Evolutionary conservation across 2,329 filamentous ascomycete genomes (phyloP).

Genomic region (Pestalotiopsis sp.): DNA sequence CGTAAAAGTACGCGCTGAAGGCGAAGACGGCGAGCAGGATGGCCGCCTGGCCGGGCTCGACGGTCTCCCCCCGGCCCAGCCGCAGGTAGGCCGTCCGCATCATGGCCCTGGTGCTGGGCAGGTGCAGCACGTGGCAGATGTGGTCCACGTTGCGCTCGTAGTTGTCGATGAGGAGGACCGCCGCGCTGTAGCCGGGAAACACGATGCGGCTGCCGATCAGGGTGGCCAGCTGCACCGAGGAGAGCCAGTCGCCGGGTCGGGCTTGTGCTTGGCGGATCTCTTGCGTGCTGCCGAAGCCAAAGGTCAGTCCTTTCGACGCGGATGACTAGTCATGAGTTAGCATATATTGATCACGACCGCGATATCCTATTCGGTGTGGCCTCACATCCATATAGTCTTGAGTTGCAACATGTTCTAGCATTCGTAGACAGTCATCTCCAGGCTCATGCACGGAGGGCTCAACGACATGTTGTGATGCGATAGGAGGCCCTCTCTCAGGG

Average conservation of each 20-base stretch:
- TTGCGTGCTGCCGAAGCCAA: conserved; percentile 17
- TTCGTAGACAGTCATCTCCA: not conserved
- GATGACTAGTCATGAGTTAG: not conserved
- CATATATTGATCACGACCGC: not conserved
- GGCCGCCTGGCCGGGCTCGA: conserved; percentile 24
- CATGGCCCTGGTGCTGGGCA: conserved; percentile 22
- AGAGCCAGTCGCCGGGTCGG: not conserved
- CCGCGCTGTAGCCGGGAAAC: conserved; percentile 22
- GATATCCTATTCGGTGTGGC: no score
- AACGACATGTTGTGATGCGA: no score
- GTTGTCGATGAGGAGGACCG: conserved; percentile 22
- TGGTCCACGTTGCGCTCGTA: conserved; percentile 23
- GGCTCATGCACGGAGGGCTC: not conserved
- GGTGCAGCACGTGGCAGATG: conserved; percentile 26
- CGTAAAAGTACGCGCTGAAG: conserved; percentile 26
- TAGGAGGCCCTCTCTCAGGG: not conserved
- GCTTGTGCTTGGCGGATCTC: conserved; percentile 17
- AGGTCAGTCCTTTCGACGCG: conserved; percentile 19
- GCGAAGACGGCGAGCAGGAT: conserved; percentile 28
- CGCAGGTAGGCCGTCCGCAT: conserved; percentile 25
- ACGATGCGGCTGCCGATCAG: conserved; percentile 12
- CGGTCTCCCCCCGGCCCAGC: conserved; percentile 20
- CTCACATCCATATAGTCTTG: not conserved
- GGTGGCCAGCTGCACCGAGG: not conserved
- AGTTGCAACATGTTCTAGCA: not conserved